Evolutionary conservation across 2,329 filamentous ascomycete genomes (phyloP).

Genomic region (Calycina herbarum): DNA sequence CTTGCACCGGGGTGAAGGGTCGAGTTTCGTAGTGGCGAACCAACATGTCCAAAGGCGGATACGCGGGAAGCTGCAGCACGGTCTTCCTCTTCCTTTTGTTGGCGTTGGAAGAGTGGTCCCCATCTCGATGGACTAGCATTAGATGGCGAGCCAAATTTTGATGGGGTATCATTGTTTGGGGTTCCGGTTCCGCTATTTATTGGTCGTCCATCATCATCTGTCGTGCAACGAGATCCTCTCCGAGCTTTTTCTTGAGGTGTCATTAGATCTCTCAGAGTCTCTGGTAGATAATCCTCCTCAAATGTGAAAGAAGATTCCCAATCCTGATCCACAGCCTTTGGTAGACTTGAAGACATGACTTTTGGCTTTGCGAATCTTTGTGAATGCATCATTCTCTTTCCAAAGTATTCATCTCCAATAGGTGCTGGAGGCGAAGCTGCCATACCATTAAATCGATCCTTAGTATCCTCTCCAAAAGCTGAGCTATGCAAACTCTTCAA

Average conservation of each 20-base stretch:
- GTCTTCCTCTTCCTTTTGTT: conserved; percentile 50
- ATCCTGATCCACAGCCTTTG: conserved; percentile 59
- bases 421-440: conserved; percentile 43
- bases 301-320: conserved; percentile 73
- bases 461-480: conserved; percentile 60
- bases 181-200: conserved; percentile 44
- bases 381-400: conserved; percentile 71
- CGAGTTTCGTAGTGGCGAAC: conserved; percentile 64
- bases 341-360: conserved; percentile 67
- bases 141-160: conserved; percentile 62
- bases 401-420: conserved; percentile 60
- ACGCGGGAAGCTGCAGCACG: conserved; percentile 42
- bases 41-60: conserved; percentile 66
- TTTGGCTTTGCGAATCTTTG: conserved; percentile 67
- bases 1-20: conserved; percentile 55
- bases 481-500: conserved; percentile 66
- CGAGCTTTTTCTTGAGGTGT: conserved; percentile 68
- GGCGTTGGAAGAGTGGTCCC: conserved; percentile 60
- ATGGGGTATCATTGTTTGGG: conserved; percentile 45
- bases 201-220: conserved; percentile 50
- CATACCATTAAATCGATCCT: conserved; percentile 60
- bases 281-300: conserved; percentile 87
- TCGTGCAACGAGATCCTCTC: conserved; percentile 56
- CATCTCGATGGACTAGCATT: conserved; percentile 60
- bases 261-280: conserved; percentile 63